Evolutionary conservation across 2,329 filamentous ascomycete genomes (phyloP).

Genomic region (Amesomyces nigricolor): DNA sequence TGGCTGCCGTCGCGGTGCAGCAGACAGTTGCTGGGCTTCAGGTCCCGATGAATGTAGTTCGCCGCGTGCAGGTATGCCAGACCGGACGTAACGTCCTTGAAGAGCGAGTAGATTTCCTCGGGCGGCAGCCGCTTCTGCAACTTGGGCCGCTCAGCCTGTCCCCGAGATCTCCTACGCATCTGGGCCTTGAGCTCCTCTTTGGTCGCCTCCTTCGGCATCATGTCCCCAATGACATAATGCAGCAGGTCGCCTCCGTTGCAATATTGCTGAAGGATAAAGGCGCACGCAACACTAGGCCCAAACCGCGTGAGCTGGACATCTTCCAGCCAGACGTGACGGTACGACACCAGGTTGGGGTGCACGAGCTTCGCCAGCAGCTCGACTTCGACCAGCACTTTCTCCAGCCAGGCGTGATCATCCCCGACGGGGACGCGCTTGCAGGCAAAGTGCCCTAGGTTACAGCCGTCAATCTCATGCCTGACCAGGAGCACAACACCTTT

Average conservation of each 20-base stretch:
- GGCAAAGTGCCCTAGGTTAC: slow-evolving; percentile 82
- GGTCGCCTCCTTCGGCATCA: slow-evolving; percentile 55
- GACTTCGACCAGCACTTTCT: slow-evolving; percentile 89
- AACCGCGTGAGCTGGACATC: slow-evolving; percentile 79
- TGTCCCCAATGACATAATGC: slow-evolving; percentile 71
- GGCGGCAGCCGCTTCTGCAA: slow-evolving; percentile 52
- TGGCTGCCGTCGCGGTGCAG: slow-evolving; percentile 70
- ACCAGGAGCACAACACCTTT: slow-evolving; percentile 96
- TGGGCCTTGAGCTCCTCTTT: slow-evolving; percentile 86
- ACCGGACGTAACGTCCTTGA: slow-evolving; percentile 90
- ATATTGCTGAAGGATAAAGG: slow-evolving; percentile 96
- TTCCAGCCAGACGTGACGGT: slow-evolving; percentile 95
- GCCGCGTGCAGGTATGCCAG: slow-evolving; percentile 83
- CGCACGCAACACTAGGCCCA: slow-evolving; percentile 84
- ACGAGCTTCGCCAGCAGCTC: slow-evolving; percentile 86
- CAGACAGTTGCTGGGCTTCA: slow-evolving; percentile 94
- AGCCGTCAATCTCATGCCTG: slow-evolving; percentile 83
- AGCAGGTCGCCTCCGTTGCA: slow-evolving; percentile 92
- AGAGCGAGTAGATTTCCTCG: slow-evolving; percentile 94
- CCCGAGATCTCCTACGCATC: slow-evolving; percentile 74
- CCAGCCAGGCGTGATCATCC: slow-evolving; percentile 89
- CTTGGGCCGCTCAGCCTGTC: slow-evolving; percentile 59
- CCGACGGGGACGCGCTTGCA: slow-evolving; percentile 96
- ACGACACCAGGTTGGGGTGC: slow-evolving; percentile 92
- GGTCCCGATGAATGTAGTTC: slow-evolving; percentile 91